Evolutionary conservation across 2,329 filamentous ascomycete genomes (phyloP).

Genomic region (Ambrosiella beaveri): DNA sequence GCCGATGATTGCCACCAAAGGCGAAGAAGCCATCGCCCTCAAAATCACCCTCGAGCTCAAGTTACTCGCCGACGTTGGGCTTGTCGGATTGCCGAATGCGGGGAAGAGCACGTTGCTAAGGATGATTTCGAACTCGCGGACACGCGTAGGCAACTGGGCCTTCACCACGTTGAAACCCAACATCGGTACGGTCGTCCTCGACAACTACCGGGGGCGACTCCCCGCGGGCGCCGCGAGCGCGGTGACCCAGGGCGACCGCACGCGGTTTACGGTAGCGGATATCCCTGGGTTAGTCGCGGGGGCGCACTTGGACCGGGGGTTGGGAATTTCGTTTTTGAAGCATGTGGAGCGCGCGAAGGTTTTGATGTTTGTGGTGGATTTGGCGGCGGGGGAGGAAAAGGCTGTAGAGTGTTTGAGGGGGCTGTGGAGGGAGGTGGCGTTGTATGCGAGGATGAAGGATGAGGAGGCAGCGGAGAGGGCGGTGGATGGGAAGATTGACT

Average conservation of each 20-base stretch:
- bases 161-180: slow-evolving; percentile 93
- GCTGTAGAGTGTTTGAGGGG: slow-evolving; percentile 62
- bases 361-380: slow-evolving; percentile 83
- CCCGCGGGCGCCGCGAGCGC: background rate
- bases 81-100: slow-evolving; percentile 89
- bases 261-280: slow-evolving; percentile 82
- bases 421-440: slow-evolving; percentile 77
- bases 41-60: slow-evolving; percentile 81
- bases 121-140: slow-evolving; percentile 72
- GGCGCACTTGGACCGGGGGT: slow-evolving; percentile 77
- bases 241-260: slow-evolving; percentile 29
- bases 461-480: slow-evolving; percentile 53
- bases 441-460: slow-evolving; percentile 67
- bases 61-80: slow-evolving; percentile 81
- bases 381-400: slow-evolving; percentile 47
- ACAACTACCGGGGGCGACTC: slow-evolving; percentile 49
- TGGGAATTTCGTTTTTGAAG: slow-evolving; percentile 80
- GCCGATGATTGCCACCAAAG: slow-evolving; percentile 77
- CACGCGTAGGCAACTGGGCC: slow-evolving; percentile 83
- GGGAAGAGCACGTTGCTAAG: slow-evolving; percentile 88
- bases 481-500: slow-evolving; percentile 37
- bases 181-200: slow-evolving; percentile 86
- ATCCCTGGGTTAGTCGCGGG: slow-evolving; percentile 88
- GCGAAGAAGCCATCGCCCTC: slow-evolving; percentile 62
- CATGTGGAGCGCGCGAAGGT: slow-evolving; percentile 90